Evolutionary conservation across 345 rosid species (phyloP).

Genomic region (Brassica rapa): DNA sequence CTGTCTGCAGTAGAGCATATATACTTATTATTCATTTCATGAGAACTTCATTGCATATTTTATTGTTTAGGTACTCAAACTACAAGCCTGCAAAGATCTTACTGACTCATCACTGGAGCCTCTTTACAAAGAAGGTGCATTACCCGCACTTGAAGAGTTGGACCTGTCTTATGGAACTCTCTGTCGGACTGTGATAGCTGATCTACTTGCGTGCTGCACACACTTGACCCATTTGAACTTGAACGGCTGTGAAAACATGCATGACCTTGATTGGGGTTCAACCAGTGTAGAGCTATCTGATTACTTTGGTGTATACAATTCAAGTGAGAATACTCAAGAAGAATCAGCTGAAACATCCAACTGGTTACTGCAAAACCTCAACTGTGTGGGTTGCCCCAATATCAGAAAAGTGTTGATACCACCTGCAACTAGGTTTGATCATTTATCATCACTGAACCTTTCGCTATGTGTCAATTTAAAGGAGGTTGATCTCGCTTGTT

Average conservation of each 20-base stretch:
- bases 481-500: constrained; percentile 85
- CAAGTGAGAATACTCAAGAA: constrained; percentile 39
- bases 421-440: constrained; percentile 65
- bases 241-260: constrained; percentile 90
- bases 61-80: constrained; percentile 64
- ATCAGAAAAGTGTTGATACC: constrained; percentile 88
- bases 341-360: constrained; percentile 50
- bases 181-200: constrained; percentile 88
- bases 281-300: neutral
- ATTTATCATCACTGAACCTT: constrained; percentile 77
- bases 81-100: constrained; percentile 96
- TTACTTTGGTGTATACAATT: constrained; percentile 35
- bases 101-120: constrained; percentile 85
- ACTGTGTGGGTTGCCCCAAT: constrained; percentile 89
- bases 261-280: constrained; percentile 52
- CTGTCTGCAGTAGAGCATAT: no score
- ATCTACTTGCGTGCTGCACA: constrained; percentile 88
- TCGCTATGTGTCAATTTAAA: constrained; percentile 74
- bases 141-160: constrained; percentile 75
- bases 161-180: constrained; percentile 94
- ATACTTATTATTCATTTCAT: neutral
- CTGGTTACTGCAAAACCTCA: constrained; percentile 84
- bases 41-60: neutral
- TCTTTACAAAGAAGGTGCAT: constrained; percentile 78
- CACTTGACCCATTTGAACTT: constrained; percentile 90